Percentiles rank a stretch among this genome's conserved stretches.
phyloP scores from a whole-genome alignment of 305 asterid genomes.

The Solanum chacoense region DNA sequence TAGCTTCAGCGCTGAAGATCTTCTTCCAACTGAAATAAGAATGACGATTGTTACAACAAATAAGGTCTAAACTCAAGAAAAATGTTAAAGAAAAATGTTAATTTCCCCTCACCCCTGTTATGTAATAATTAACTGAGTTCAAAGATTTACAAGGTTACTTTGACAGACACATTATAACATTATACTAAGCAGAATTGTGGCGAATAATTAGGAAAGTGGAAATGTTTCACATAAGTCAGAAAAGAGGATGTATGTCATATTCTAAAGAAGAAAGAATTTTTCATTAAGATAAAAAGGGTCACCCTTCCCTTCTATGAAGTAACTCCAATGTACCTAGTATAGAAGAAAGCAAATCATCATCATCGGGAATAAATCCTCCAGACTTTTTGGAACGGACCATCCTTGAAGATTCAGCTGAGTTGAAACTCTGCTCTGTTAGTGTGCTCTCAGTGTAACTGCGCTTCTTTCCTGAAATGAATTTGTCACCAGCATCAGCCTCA shows the following conservation, averaged over 20 bases:
- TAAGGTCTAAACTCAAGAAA: neutral
- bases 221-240: neutral
- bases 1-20: slow-evolving; percentile 66
- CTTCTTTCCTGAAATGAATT: slow-evolving; percentile 56
- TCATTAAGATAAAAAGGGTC: neutral
- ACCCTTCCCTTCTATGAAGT: neutral
- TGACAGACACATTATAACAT: neutral
- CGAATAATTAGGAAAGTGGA: neutral
- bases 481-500: slow-evolving; percentile 61
- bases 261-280: neutral
- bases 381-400: slow-evolving; percentile 44
- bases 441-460: slow-evolving; percentile 83
- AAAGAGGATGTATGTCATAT: neutral
- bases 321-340: slow-evolving; percentile 52
- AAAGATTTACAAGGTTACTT: neutral
- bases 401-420: slow-evolving; percentile 70
- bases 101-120: neutral
- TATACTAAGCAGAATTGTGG: neutral
- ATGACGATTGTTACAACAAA: neutral
- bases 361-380: slow-evolving; percentile 56
- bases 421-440: slow-evolving; percentile 65
- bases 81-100: neutral
- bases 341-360: slow-evolving; percentile 82
- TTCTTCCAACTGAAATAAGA: slow-evolving; percentile 23
- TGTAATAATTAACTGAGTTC: neutral